Conservation (phyloP, 2,329 filamentous ascomycete genomes). For the Ascochyta fabae region DNA sequence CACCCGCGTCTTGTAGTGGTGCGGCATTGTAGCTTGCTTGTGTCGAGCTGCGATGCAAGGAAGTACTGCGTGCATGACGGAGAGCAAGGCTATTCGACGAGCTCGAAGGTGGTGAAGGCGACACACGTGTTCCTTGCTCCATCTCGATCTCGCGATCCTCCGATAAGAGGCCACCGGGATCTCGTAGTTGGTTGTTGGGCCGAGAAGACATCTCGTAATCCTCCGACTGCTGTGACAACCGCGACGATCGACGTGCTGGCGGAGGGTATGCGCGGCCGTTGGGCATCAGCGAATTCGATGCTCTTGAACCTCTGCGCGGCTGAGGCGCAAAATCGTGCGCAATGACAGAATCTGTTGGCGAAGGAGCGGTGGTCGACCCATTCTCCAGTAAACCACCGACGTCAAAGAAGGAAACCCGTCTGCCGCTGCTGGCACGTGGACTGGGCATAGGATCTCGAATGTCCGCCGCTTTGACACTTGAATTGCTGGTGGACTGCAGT, state of each 20-base stretch:
- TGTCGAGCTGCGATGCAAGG: conserved; percentile 30
- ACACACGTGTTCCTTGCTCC: conserved; percentile 19
- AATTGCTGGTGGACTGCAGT: conserved; percentile 31
- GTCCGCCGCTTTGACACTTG: conserved; percentile 28
- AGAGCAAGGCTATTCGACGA: conserved; percentile 20
- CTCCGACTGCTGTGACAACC: conserved; percentile 44
- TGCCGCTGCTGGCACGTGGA: conserved; percentile 50
- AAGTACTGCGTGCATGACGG: conserved; percentile 16
- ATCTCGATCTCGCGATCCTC: conserved; percentile 33
- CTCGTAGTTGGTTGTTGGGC: conserved; percentile 33
- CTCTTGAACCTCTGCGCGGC: conserved; percentile 40
- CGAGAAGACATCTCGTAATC: conserved; percentile 39
- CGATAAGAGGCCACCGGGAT: conserved; percentile 33
- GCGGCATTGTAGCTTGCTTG: conserved; percentile 32
- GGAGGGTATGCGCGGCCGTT: conserved; percentile 35
- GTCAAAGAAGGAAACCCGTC: conserved; percentile 81
- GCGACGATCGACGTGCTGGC: conserved; percentile 39
- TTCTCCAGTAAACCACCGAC: conserved; percentile 76
- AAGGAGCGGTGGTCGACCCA: conserved; percentile 43
- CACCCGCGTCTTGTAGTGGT: conserved; percentile 40
- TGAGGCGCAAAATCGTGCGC: conserved; percentile 52
- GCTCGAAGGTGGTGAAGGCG: conserved; percentile 23
- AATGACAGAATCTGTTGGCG: conserved; percentile 46
- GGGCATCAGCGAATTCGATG: conserved; percentile 33
- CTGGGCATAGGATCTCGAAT: conserved; percentile 47